These are phyloP conservation scores for Thelephora terrestris DNA, from an alignment of 1,284 basidiomycete species.

Conservation along the genomic window DNA sequence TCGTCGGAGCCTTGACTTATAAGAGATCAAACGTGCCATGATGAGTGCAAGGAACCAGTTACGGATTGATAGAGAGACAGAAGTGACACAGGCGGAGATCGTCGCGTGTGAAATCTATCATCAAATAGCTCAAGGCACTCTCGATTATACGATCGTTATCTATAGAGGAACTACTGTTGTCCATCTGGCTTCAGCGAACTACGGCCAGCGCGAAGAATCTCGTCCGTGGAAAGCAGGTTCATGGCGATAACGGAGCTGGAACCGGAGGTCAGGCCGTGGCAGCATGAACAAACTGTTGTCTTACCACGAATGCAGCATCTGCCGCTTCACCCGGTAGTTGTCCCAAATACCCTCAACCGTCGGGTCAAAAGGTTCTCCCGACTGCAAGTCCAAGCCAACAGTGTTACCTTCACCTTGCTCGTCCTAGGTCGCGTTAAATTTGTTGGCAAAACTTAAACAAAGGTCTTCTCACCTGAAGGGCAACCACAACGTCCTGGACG, in stretches of 20 bases:
- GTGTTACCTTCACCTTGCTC: slow-evolving; percentile 86
- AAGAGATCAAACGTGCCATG: background rate
- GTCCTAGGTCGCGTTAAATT: slow-evolving; percentile 42
- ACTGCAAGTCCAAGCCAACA: slow-evolving; percentile 87
- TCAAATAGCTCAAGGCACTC: too few relatives aligned
- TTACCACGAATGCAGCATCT: slow-evolving; percentile 95
- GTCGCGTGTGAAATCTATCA: background rate
- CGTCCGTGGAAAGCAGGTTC: slow-evolving; percentile 92
- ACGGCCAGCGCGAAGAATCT: slow-evolving; percentile 89
- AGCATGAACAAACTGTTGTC: slow-evolving; percentile 16
- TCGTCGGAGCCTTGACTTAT: slow-evolving; percentile 5
- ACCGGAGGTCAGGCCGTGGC: slow-evolving; percentile 9
- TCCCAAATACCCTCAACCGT: slow-evolving; percentile 96
- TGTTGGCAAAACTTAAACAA: slow-evolving; percentile 6
- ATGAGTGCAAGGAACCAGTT: background rate
- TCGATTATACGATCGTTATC: too few relatives aligned
- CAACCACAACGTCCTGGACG: slow-evolving; percentile 91
- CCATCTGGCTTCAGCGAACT: slow-evolving; percentile 81
- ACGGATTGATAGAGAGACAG: background rate
- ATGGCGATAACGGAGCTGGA: slow-evolving; percentile 92
- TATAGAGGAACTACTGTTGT: slow-evolving; percentile 31
- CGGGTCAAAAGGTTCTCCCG: slow-evolving; percentile 95
- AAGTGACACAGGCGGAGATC: background rate
- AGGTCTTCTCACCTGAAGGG: slow-evolving; percentile 56
- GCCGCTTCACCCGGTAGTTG: slow-evolving; percentile 97